A percentile compares a stretch with the other conserved stretches of the same genome.
phyloP scores from a whole-genome alignment of 2,329 filamentous ascomycete species.

The Diaporthe citri region DNA sequence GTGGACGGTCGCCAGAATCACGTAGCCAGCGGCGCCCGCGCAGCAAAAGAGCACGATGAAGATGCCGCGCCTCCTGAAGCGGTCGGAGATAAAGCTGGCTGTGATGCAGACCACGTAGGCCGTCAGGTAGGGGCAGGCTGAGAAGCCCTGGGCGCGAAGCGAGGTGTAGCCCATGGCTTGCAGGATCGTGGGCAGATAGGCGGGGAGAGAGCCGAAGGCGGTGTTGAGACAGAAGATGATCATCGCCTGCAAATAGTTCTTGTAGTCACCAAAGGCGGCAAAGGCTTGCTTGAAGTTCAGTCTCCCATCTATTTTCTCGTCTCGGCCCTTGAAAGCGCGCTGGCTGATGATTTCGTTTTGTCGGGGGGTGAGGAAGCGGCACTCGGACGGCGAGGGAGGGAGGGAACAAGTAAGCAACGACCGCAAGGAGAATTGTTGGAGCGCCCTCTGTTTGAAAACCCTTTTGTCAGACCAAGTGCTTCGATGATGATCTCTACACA shows the following conservation, averaged over 20 bases:
- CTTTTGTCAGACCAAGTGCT: background rate
- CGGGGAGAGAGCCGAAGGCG: no score
- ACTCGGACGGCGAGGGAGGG: background rate
- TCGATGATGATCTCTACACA: no score
- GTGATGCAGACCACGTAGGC: conserved; percentile 52
- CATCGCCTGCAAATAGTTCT: conserved; percentile 51
- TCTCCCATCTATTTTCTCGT: background rate
- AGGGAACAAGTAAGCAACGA: background rate
- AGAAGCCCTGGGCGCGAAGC: conserved; percentile 55
- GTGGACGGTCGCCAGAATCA: conserved; percentile 45
- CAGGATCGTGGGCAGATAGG: no score
- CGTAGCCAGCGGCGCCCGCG: conserved; percentile 50
- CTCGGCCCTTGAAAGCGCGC: background rate
- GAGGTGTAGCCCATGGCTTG: no score
- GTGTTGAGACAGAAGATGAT: conserved; percentile 58
- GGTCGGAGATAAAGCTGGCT: conserved; percentile 51
- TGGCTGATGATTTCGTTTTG: background rate
- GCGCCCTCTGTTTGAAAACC: background rate
- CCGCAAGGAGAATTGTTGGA: background rate
- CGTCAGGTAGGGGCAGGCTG: conserved; percentile 55
- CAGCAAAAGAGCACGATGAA: conserved; percentile 47
- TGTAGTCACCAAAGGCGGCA: conserved; percentile 51
- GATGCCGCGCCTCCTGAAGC: conserved; percentile 50
- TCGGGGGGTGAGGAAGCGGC: background rate
- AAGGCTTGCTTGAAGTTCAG: conserved; percentile 47